Evolutionary conservation across 2,329 filamentous ascomycete species (phyloP), one percentile per base, ranked within the genome.

Genomic region (Sclerotinia borealis): DNA sequence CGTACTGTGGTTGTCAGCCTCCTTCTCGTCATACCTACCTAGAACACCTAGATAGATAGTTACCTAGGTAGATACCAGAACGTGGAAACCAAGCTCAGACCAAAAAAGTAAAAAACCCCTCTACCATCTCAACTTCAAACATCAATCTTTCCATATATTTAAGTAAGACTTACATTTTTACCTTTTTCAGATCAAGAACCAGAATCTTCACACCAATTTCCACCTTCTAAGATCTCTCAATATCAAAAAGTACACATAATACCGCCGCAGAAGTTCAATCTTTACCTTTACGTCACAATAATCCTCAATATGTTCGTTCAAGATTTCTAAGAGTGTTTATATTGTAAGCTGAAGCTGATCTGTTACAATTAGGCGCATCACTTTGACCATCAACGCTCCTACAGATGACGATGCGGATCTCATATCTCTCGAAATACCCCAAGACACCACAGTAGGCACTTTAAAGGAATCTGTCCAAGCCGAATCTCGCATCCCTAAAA

Each of bases 391-490:
- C 75, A 89, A 89, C 74, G 89, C 89, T 68, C 85, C 88, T 68
- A 86, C 90, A 74, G 81, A 86, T 68, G 79, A 79, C 74, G 77
- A 79, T 69, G 73, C 79, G 64, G 88, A 92, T 73, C 83, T 96
- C 73, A 81, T 96, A 71, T 88, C 86, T 63, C 84, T 96, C 69
- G 92, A 96, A 71, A 86, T 96, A 69, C 89, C 89, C 66, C 83
- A 87, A 48, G 90, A 91, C 72, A 92, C 95, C 81, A 91, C 91
- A 54, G 78, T 98, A 70, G 88, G 88, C 72, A 88, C 92, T 60
- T 84, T 99, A 69, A 96, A 96, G 77, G 90, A 88, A 74, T 90
- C 92, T 73, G 89, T 99, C 74, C 86, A 95, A 75, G 90, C 87
- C 76, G 93, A 98, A 77, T 89, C 89, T 55, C 81, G 81, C 71